Percentiles rank a stretch among this genome's conserved stretches.
These are phyloP conservation scores for Malus asiatica DNA, from an alignment of 306 rosid genomes.

Conservation along the genomic window DNA sequence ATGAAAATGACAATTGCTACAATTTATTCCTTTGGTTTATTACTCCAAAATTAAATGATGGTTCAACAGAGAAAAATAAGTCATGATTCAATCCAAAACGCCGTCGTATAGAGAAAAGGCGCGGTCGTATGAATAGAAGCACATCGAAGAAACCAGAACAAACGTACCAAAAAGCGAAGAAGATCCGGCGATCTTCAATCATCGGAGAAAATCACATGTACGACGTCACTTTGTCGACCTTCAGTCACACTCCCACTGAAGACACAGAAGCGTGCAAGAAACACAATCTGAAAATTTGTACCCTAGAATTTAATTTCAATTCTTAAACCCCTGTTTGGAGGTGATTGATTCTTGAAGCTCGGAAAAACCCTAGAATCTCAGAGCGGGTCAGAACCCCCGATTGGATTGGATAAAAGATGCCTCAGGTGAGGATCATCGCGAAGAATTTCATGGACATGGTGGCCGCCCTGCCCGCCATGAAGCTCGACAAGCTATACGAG, in stretches of 20 bases:
- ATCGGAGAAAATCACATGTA: background rate
- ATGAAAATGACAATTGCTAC: too few relatives aligned
- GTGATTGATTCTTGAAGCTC: background rate
- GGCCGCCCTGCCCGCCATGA: slow-evolving; percentile 88
- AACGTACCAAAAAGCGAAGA: background rate
- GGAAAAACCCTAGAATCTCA: slow-evolving; percentile 3
- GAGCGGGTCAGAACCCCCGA: background rate
- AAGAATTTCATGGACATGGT: slow-evolving; percentile 99
- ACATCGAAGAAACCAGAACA: too few relatives aligned
- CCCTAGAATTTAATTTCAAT: background rate
- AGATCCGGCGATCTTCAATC: background rate
- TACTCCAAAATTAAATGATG: too few relatives aligned
- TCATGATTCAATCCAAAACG: too few relatives aligned
- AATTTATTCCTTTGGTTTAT: too few relatives aligned
- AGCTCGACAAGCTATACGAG: slow-evolving; percentile 79
- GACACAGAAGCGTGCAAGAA: background rate
- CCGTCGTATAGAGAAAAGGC: too few relatives aligned
- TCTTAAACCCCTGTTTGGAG: background rate
- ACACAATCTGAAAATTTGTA: background rate
- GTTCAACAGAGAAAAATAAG: too few relatives aligned
- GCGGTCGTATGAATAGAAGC: background rate
- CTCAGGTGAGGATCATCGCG: slow-evolving; percentile 86
- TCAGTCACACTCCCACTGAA: background rate
- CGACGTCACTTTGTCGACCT: background rate
- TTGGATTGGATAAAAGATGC: slow-evolving; percentile 40